A percentile compares a stretch with the other conserved stretches of the same genome.
These are phyloP conservation scores for Thielaviopsis punctulata DNA, from an alignment of 2,329 filamentous ascomycete genomes.

Conservation along the genomic window DNA sequence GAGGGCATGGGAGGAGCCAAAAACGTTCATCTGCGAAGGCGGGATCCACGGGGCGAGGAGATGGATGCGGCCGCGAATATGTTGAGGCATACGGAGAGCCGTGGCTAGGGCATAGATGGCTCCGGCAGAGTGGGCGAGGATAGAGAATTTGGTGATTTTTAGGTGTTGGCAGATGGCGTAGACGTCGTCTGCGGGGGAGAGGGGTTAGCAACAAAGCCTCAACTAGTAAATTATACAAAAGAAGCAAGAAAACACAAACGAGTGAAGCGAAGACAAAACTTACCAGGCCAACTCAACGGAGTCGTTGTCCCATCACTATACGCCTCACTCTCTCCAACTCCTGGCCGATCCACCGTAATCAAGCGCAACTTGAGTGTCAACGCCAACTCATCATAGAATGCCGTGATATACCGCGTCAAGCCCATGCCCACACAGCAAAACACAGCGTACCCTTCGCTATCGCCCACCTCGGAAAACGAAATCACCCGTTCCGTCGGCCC, in stretches of 20 bases:
- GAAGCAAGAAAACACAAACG: not conserved
- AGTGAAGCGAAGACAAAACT: constrained; percentile 18
- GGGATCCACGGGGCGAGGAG: constrained; percentile 94
- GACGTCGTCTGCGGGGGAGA: constrained; percentile 64
- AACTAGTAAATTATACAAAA: no score
- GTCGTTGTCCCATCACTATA: constrained; percentile 69
- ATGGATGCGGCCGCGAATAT: constrained; percentile 87
- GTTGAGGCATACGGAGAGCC: constrained; percentile 85
- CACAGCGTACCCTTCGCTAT: constrained; percentile 77
- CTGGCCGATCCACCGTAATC: constrained; percentile 86
- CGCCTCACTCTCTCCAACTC: constrained; percentile 78
- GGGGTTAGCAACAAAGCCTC: no score
- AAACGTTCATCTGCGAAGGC: constrained; percentile 75
- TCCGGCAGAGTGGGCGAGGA: constrained; percentile 87
- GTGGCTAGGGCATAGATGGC: constrained; percentile 97
- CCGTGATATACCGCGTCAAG: constrained; percentile 83
- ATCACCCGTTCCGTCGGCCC: constrained; percentile 75
- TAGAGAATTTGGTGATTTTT: constrained; percentile 88
- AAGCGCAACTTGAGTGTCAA: constrained; percentile 72
- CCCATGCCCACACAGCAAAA: constrained; percentile 98
- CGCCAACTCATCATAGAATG: constrained; percentile 93
- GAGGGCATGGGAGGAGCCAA: constrained; percentile 53
- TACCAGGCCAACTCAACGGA: constrained; percentile 86
- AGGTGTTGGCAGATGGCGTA: constrained; percentile 83
- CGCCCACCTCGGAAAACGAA: constrained; percentile 91